These are phyloP conservation scores for Mucor mucedo DNA, from an alignment of 371 early-diverging fungal genomes.

Conservation along the genomic window DNA sequence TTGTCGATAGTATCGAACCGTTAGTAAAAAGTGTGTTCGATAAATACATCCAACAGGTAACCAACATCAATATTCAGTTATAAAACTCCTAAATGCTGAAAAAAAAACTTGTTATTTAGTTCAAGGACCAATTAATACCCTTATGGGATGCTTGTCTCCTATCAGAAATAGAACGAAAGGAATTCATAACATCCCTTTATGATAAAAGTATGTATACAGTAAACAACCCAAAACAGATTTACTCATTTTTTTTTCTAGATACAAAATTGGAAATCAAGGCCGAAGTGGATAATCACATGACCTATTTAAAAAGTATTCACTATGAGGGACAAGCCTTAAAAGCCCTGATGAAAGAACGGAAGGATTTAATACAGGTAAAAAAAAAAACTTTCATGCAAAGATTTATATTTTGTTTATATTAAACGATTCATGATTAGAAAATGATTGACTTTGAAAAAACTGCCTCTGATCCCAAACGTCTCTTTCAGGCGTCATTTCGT, in stretches of 20 bases:
- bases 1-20: constrained; percentile 36
- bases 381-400: background rate
- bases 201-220: constrained; percentile 41
- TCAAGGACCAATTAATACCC: constrained; percentile 37
- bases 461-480: constrained; percentile 84
- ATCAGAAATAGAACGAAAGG: constrained; percentile 49
- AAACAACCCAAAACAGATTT: constrained; percentile 4
- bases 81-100: background rate
- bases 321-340: constrained; percentile 48
- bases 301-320: constrained; percentile 48
- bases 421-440: constrained; percentile 22
- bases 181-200: constrained; percentile 48
- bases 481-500: constrained; percentile 84
- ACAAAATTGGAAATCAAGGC: constrained; percentile 27
- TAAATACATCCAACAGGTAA: constrained; percentile 47
- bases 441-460: constrained; percentile 89
- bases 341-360: constrained; percentile 60
- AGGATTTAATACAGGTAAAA: constrained; percentile 60
- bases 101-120: constrained; percentile 24
- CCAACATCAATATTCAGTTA: background rate
- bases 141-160: constrained; percentile 56
- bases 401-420: too few relatives aligned
- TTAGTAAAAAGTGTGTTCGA: constrained; percentile 40
- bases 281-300: constrained; percentile 44
- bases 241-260: constrained; percentile 16